Conservation (phyloP, 495 filamentous ascomycete genomes). For the Lasiosphaeria ovina region DNA sequence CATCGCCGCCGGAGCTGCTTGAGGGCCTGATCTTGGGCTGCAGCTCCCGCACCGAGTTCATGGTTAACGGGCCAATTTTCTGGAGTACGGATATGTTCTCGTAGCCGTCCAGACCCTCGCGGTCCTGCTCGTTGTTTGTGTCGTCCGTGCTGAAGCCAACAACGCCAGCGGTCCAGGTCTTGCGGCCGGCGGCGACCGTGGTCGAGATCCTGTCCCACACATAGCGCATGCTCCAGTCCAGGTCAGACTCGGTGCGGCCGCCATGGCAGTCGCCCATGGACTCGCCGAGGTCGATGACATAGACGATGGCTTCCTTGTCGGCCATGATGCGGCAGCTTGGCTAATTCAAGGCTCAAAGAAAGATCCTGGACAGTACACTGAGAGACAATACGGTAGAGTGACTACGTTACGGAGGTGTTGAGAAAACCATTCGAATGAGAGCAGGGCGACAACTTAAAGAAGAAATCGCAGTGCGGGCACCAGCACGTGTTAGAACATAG, state of each 20-base stretch:
- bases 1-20: slow-evolving; percentile 60
- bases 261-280: slow-evolving; percentile 76
- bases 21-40: slow-evolving; percentile 64
- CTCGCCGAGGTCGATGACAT: slow-evolving; percentile 80
- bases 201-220: slow-evolving; percentile 93
- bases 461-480: background rate
- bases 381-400: background rate
- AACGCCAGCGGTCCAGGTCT: slow-evolving; percentile 76
- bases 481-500: background rate
- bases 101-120: slow-evolving; percentile 61
- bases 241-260: slow-evolving; percentile 75
- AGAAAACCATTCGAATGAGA: slow-evolving; percentile 5
- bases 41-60: slow-evolving; percentile 67
- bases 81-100: slow-evolving; percentile 74
- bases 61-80: slow-evolving; percentile 66
- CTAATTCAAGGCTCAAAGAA: background rate
- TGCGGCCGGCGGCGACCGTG: slow-evolving; percentile 78
- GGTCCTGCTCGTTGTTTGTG: slow-evolving; percentile 64
- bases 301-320: slow-evolving; percentile 90
- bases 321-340: slow-evolving; percentile 60
- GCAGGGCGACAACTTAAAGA: background rate
- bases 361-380: no score
- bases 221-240: slow-evolving; percentile 89
- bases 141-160: slow-evolving; percentile 79
- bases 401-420: background rate